Evolutionary conservation across 2,329 filamentous ascomycete species (phyloP), one percentile per base, ranked within the genome.

Genomic region (Colletotrichum echinochloae): DNA sequence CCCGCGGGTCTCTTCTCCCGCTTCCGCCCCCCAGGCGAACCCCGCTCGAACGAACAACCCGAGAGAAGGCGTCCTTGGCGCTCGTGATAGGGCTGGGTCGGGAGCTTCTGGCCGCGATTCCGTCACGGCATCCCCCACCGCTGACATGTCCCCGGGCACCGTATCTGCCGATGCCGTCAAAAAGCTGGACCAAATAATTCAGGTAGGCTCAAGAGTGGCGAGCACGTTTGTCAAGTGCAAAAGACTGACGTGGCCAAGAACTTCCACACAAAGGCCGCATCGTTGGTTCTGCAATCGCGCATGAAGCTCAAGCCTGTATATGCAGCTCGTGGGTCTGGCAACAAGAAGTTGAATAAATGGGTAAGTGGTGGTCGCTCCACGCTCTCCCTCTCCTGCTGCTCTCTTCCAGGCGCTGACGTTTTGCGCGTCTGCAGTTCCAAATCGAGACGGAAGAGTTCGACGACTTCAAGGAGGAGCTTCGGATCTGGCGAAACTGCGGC

Each of bases 371-470:
- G 65, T 52, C 44, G 26, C 11, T 33, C 11, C 55, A 2, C 16
- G 14, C 23, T 26, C 30, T 8, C 16, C 33, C 23, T 28, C 60
- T 39, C 37, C 35, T 20, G 30, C 23, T 16, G 18, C 20, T 61
- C 30, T 30, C n/a, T 11, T 11, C 30, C 7, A 7, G 14, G 20
- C 49, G 35, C 30, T 71, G 39, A 68, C 33, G 23, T 35, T 33
- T 18, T 37, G 20, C 20, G n/a, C 37, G 12, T 23, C 39, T 60
- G 55, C 77, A 98, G 96, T 99, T 98, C 82, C 97, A 97, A 84
- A 90, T 98, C 75, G 92, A 97, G 74, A 91, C 97, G 54, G 93
- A 97, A 76, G 96, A 99, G 76, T 95, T 95, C 73, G 94, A 97
- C 77, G 90, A 93, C 71, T 94, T 97, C 77, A 87, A 88, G 76